Percentiles rank a stretch among this genome's conserved stretches.
These are phyloP conservation scores for Pestalotiopsis sp. DNA, from an alignment of 2,329 filamentous ascomycete species.

Conservation along the genomic window DNA sequence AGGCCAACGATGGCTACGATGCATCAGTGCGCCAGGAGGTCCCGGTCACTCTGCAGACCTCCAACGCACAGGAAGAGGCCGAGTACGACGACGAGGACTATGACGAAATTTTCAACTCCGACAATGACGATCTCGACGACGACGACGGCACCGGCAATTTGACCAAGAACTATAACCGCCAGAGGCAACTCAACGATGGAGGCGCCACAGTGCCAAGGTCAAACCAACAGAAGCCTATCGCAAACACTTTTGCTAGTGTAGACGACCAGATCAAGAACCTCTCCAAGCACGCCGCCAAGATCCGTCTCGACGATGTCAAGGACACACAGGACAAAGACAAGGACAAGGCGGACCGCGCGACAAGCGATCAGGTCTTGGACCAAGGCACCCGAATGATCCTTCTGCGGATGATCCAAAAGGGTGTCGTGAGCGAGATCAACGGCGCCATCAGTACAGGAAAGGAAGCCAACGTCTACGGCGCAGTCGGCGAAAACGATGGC, in stretches of 20 bases:
- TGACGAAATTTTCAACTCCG: slow-evolving; percentile 41
- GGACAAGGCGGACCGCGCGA: slow-evolving; percentile 92
- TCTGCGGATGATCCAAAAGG: slow-evolving; percentile 92
- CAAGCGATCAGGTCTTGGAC: slow-evolving; percentile 92
- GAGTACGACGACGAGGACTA: slow-evolving; percentile 40
- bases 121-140: slow-evolving; percentile 46
- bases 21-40: slow-evolving; percentile 35
- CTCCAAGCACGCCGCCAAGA: slow-evolving; percentile 82
- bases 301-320: slow-evolving; percentile 73
- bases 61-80: slow-evolving; percentile 21
- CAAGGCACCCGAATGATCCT: slow-evolving; percentile 94
- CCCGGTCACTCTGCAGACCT: slow-evolving; percentile 12
- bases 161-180: slow-evolving; percentile 87
- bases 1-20: slow-evolving; percentile 46
- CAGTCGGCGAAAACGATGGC: slow-evolving; percentile 64
- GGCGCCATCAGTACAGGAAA: slow-evolving; percentile 96
- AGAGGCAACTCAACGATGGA: slow-evolving; percentile 65
- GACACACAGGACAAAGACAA: slow-evolving; percentile 61
- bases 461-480: slow-evolving; percentile 97
- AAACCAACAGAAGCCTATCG: slow-evolving; percentile 77
- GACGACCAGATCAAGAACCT: slow-evolving; percentile 90
- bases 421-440: slow-evolving; percentile 87
- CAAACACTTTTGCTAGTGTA: slow-evolving; percentile 78
- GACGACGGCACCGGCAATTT: slow-evolving; percentile 64
- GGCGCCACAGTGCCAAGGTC: slow-evolving; percentile 61